Conservation (phyloP, 352 stramenopile genomes). For the Globisporangium spinosum region DNA sequence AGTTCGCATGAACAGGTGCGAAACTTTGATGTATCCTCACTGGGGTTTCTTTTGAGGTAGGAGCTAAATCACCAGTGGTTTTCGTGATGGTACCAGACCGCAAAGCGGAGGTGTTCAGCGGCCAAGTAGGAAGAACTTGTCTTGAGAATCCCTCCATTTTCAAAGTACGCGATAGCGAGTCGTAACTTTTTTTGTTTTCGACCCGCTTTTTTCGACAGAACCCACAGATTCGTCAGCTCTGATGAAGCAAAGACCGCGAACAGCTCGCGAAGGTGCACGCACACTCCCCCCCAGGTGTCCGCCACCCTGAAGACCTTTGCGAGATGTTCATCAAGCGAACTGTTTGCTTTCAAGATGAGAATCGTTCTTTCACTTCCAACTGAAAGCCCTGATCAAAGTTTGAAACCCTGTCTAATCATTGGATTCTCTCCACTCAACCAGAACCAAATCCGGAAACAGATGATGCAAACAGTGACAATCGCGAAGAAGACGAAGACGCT, state of each 20-base stretch:
- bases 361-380: not conserved
- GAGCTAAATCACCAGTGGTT: not conserved
- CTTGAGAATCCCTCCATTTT: not conserved
- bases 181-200: not conserved
- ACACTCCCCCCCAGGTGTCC: conserved; percentile 8
- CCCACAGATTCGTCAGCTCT: not conserved
- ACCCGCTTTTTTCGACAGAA: not conserved
- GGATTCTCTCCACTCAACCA: not conserved
- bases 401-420: not conserved
- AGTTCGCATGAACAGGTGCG: conserved; percentile 16
- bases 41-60: not conserved
- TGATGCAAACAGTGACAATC: not conserved
- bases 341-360: conserved; percentile 20
- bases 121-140: conserved; percentile 17
- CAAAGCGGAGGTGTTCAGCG: conserved; percentile 50
- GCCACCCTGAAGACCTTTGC: no score
- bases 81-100: conserved; percentile 22
- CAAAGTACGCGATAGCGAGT: not conserved
- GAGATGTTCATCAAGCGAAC: conserved; percentile 16
- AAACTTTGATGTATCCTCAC: not conserved
- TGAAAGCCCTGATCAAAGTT: not conserved
- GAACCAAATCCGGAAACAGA: conserved; percentile 15
- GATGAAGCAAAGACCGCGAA: conserved; percentile 44
- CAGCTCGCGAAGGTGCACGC: conserved; percentile 38
- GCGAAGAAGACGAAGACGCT: not conserved